Conservation (phyloP, 192 early-diverging fungal genomes). For the Gaertneriomyces sp. region DNA sequence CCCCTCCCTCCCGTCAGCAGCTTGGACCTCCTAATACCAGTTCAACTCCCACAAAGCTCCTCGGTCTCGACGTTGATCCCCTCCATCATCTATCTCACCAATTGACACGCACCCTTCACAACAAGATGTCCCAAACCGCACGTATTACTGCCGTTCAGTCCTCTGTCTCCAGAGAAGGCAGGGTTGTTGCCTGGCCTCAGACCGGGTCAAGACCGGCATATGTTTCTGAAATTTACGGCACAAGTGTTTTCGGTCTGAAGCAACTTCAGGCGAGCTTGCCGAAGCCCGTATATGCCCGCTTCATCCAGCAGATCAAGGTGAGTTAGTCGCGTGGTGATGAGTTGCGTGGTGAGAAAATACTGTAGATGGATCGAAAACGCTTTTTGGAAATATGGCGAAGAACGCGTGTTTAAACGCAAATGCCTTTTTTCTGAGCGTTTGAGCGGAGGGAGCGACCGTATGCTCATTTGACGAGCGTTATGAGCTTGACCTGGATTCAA, state of each 20-base stretch:
- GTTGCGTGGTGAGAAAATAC: too few relatives aligned
- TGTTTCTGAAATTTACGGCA: slow-evolving; percentile 87
- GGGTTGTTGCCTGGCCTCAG: slow-evolving; percentile 77
- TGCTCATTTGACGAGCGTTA: too few relatives aligned
- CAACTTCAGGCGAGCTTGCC: slow-evolving; percentile 84
- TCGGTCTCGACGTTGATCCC: too few relatives aligned
- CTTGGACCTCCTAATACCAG: too few relatives aligned
- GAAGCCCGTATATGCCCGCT: slow-evolving; percentile 91
- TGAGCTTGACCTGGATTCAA: neutral
- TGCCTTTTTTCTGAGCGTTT: neutral
- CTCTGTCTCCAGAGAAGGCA: slow-evolving; percentile 60
- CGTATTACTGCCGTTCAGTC: slow-evolving; percentile 57
- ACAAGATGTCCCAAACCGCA: slow-evolving; percentile 35
- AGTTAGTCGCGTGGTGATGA: neutral
- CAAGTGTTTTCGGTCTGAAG: slow-evolving; percentile 93
- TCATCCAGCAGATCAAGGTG: slow-evolving; percentile 84
- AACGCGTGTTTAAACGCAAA: neutral
- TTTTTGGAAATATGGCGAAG: too few relatives aligned
- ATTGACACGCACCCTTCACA: too few relatives aligned
- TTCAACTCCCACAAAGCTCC: too few relatives aligned
- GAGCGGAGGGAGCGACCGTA: neutral
- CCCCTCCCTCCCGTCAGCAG: too few relatives aligned
- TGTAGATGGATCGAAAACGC: too few relatives aligned
- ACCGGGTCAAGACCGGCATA: slow-evolving; percentile 68
- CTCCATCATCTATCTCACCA: too few relatives aligned